These are phyloP conservation scores for Pulveroboletus sp. DNA, from an alignment of 768 basidiomycete genomes.

Conservation along the genomic window DNA sequence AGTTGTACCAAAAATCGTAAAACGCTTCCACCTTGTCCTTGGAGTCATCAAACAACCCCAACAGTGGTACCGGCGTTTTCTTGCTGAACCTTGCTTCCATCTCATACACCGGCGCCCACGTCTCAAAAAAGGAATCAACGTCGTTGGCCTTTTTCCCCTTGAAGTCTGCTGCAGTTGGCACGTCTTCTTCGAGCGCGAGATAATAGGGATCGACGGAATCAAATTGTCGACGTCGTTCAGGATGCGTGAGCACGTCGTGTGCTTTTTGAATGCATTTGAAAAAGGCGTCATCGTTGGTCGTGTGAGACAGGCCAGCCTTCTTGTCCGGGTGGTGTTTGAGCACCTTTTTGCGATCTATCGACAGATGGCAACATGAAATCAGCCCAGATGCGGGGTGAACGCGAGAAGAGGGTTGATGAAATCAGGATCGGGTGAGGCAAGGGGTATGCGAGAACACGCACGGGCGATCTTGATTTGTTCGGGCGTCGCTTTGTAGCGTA, in stretches of 20 bases:
- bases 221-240: slow-evolving; percentile 88
- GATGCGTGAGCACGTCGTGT: slow-evolving; percentile 84
- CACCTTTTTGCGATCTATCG: slow-evolving; percentile 93
- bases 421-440: slow-evolving; percentile 13
- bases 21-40: slow-evolving; percentile 87
- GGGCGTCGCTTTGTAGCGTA: slow-evolving; percentile 79
- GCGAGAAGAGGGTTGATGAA: neutral
- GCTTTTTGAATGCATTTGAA: slow-evolving; percentile 99
- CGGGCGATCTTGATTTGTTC: slow-evolving; percentile 97
- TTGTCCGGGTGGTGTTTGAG: slow-evolving; percentile 98
- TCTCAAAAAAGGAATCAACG: slow-evolving; percentile 62
- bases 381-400: neutral
- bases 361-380: neutral
- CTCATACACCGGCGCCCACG: slow-evolving; percentile 79
- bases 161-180: slow-evolving; percentile 61
- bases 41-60: slow-evolving; percentile 65
- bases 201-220: slow-evolving; percentile 90
- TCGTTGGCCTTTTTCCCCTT: slow-evolving; percentile 43
- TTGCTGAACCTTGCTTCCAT: slow-evolving; percentile 92
- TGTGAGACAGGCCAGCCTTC: slow-evolving; percentile 71
- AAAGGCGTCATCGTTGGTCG: slow-evolving; percentile 95
- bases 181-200: slow-evolving; percentile 68
- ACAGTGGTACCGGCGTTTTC: slow-evolving; percentile 71
- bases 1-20: slow-evolving; percentile 99
- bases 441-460: slow-evolving; percentile 40